These are phyloP conservation scores for Macaranga tanarius DNA, from an alignment of 441 rosid species.

Conservation along the genomic window DNA sequence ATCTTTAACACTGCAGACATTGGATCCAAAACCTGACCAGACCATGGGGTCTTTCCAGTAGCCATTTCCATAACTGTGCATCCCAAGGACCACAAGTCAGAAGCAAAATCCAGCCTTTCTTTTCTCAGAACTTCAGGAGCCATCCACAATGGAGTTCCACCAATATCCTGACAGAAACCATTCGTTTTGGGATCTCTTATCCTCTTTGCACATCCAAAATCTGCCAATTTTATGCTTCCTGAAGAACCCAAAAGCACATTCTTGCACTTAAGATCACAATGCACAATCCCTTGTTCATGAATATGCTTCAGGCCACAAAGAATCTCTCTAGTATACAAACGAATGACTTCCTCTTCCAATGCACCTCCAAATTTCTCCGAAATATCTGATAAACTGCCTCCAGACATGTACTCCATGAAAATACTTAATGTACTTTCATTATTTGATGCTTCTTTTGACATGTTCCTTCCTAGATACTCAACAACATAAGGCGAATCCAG, in stretches of 20 bases:
- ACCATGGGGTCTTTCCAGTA: constrained; percentile 24
- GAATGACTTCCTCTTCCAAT: constrained; percentile 31
- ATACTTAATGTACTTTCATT: constrained; percentile 20
- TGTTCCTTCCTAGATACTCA: constrained; percentile 30
- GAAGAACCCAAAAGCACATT: constrained; percentile 30
- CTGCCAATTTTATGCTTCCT: constrained; percentile 37
- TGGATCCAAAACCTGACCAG: constrained; percentile 26
- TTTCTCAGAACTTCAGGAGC: constrained; percentile 43
- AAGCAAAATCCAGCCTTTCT: constrained; percentile 29
- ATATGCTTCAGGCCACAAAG: constrained; percentile 35
- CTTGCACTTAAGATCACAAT: constrained; percentile 40
- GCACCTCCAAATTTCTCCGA: constrained; percentile 34
- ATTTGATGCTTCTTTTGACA: constrained; percentile 8
- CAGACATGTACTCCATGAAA: constrained; percentile 42
- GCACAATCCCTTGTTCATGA: constrained; percentile 35
- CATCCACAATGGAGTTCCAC: constrained; percentile 43
- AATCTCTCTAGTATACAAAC: constrained; percentile 29
- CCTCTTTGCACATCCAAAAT: constrained; percentile 38
- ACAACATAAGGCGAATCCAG: constrained; percentile 36
- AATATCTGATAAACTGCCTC: constrained; percentile 36
- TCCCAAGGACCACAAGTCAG: constrained; percentile 44
- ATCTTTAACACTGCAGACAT: constrained; percentile 33
- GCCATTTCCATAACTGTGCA: constrained; percentile 45
- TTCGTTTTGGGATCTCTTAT: constrained; percentile 1
- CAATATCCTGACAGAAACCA: constrained; percentile 19